Base-by-base conservation (phyloP, 441 rosid species). In the Populus hybrid region DNA sequence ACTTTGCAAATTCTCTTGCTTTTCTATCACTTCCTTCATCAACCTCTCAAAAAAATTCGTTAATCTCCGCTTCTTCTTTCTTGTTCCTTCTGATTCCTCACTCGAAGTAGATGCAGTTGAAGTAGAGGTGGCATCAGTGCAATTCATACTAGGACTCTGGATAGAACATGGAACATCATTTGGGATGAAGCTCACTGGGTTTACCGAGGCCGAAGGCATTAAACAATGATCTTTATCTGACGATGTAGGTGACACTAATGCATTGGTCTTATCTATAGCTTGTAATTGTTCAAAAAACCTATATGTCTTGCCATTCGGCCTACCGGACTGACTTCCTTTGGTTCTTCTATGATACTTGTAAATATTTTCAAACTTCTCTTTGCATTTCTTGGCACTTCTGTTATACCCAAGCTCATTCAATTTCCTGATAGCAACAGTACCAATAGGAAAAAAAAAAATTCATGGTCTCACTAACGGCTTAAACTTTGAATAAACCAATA, bases 311-410 rank as follows among this genome's bases (percentile, higher is more conserved):
- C 83, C 83, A 38, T 81, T 79, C 8, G 78, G 79, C 71, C 78
- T 77, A 10, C 84, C 76, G 1, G 90, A 79, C 71, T 86, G 80
- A 0, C 90, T 86, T 23, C 82, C 91, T 81, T 87, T 91, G 59
- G 93, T 88, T 75, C 95, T 87, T 83, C 86, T 89, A 70, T 91
- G 88, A 72, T 91, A 91, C 77, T 91, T 91, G 67, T 83, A 82
- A 36, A 88, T 77, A 74, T 91, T 91, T 80, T 91, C 95, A 75
- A 91, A 91, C 78, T 91, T 91, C 84, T 91, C 94, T 72, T 84
- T 89, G 83, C 95, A 91, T 82, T 91, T 91, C 87, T 91, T 91
- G 14, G 90, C 90, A 67, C 87, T 86, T 63, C 95, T 81, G 32
- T 78, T 73, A 78, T 86, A 86, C 61, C 92, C 95, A 66, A 86